Evolutionary conservation across 768 basidiomycete genomes (phyloP).

Genomic region (Panaeolus papilionaceus): DNA sequence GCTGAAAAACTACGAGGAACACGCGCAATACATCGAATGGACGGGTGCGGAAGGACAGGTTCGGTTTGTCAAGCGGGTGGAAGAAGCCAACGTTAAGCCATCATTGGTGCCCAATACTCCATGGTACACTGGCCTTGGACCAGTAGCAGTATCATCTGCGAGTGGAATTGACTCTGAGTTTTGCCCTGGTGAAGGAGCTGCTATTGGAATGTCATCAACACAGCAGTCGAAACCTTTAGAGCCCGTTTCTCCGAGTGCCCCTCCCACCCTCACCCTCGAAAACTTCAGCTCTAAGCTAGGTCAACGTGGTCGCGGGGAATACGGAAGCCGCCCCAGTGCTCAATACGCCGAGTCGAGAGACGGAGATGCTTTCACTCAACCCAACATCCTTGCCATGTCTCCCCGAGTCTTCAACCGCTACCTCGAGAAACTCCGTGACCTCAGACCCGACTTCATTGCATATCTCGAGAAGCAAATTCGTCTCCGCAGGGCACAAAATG

Average conservation of each 20-base stretch:
- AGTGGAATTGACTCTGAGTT: constrained; percentile 38
- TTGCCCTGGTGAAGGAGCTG: constrained; percentile 34
- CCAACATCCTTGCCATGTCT: constrained; percentile 68
- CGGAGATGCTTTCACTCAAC: constrained; percentile 28
- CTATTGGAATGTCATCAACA: constrained; percentile 13
- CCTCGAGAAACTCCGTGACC: constrained; percentile 59
- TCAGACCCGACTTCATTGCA: constrained; percentile 61
- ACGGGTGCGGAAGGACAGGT: constrained; percentile 67
- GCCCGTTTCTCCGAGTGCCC: background rate
- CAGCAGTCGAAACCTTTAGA: constrained; percentile 6
- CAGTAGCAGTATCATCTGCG: constrained; percentile 29
- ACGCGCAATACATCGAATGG: constrained; percentile 82
- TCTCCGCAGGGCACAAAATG: constrained; percentile 26
- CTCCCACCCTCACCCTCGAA: constrained; percentile 7
- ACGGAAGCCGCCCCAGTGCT: background rate
- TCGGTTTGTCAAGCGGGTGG: constrained; percentile 70
- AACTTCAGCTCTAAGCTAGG: background rate
- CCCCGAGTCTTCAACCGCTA: constrained; percentile 62
- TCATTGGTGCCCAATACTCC: constrained; percentile 28
- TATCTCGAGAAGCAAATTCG: constrained; percentile 40
- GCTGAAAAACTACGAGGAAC: constrained; percentile 71
- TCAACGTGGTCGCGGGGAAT: constrained; percentile 4
- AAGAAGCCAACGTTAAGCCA: constrained; percentile 61
- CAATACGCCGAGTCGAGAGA: constrained; percentile 3
- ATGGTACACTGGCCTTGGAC: constrained; percentile 50